Evolutionary conservation across 495 filamentous ascomycete species (phyloP), one percentile per base, ranked within the genome.

Genomic region (Apiosordaria backusii): DNA sequence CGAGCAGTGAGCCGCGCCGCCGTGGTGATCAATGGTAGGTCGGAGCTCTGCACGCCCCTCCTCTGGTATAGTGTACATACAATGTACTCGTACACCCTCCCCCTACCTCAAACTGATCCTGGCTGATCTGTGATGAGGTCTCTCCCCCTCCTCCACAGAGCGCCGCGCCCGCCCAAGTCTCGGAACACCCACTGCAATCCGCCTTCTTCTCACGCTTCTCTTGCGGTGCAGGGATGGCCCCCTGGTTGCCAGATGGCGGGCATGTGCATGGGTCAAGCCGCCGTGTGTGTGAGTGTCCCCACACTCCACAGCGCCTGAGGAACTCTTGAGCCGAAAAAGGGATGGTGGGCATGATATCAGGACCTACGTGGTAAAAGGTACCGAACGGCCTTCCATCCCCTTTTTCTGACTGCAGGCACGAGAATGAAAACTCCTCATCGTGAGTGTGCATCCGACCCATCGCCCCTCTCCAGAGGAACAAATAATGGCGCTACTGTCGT

Each of bases 241-340:
- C 63, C 63, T 59, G 53, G 67, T 69, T 62, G 40, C 61, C 21
- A 65, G 68, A 70, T 70, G 68, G 68, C 62, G 68, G 55, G 50
- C 68, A 70, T 67, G 65, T 40, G 68, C 68, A 59, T 70, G 68
- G 65, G 65, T 65, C 67, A 65, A 64, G 57, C 50, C 58, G 53
- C 60, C 59, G 35, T 52, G 40, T 40, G 55, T 18, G 9, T n/a
- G n/a, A n/a, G n/a, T 45, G 59, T 35, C 59, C 22, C 59, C 59
- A 50, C 59, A 61, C 59, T 45, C 59, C 59, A 61, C 59, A 61
- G 29, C 59, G 25, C 27, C 24, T 27, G 26, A 61, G 25, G 27
- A 35, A 45, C 27, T 61, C n/a, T 19, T 25, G n/a, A 59, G 57
- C 57, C 57, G 57, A 22, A 59, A 27, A 61, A 61, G 59, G 25